Evolutionary conservation across 148 eudicot species (phyloP).

Genomic region (Chenopodium formosanum): DNA sequence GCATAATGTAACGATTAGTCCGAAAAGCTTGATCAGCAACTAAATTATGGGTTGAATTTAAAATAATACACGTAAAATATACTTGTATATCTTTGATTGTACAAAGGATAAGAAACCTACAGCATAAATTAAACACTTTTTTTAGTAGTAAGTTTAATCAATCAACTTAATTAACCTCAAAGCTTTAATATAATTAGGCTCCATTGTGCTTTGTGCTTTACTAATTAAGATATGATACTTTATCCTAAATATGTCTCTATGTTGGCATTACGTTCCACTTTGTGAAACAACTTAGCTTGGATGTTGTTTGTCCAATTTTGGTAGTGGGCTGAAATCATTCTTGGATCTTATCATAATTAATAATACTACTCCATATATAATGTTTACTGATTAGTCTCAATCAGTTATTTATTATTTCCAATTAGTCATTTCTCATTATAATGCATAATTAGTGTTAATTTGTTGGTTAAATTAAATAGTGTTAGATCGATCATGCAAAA

Average conservation of each 20-base stretch:
- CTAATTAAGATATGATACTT: constrained; percentile 5
- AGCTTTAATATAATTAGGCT: neutral
- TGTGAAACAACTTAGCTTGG: constrained; percentile 15
- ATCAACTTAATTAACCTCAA: neutral
- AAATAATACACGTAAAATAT: too few species aligned
- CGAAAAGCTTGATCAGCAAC: too few species aligned
- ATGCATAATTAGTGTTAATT: too few species aligned
- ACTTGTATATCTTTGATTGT: too few species aligned
- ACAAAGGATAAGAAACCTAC: too few species aligned
- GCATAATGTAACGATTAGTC: too few species aligned
- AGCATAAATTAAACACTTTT: neutral
- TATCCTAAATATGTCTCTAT: constrained; percentile 19
- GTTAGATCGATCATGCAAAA: constrained; percentile 11
- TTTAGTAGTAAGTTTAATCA: constrained; percentile 1
- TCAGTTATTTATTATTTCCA: neutral
- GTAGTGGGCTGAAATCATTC: constrained; percentile 15
- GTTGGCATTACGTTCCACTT: constrained; percentile 19
- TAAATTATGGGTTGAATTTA: too few species aligned
- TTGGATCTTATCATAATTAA: constrained; percentile 11
- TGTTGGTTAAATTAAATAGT: neutral
- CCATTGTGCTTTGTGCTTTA: constrained; percentile 13
- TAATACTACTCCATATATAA: neutral
- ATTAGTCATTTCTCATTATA: neutral
- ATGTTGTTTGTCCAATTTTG: constrained; percentile 18
- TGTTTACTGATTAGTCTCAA: constrained; percentile 11